Evolutionary conservation across 176 grass and related monocot genomes (phyloP).

Genomic region (Cenchrus purpureus): DNA sequence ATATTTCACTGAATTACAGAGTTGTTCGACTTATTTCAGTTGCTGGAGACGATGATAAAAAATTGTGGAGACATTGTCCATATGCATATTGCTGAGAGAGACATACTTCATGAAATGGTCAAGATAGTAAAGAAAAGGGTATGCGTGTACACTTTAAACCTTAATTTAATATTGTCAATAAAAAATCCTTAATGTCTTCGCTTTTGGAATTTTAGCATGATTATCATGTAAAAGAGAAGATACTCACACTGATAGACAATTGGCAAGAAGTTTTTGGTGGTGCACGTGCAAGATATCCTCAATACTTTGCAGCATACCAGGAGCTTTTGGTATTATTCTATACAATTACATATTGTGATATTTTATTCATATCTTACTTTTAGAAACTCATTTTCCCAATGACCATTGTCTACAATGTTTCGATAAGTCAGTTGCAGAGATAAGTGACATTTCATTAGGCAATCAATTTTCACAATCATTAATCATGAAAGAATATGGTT

Average conservation of each 20-base stretch:
- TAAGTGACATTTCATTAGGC: not conserved
- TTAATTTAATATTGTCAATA: conserved; percentile 16
- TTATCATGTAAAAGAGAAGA: conserved; percentile 86
- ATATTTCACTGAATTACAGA: conserved; percentile 31
- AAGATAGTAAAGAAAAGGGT: conserved; percentile 99
- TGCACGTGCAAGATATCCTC: conserved; percentile 72
- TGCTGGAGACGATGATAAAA: conserved; percentile 88
- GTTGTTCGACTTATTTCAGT: conserved; percentile 55
- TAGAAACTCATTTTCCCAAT: conserved; percentile 20
- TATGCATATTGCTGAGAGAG: conserved; percentile 78
- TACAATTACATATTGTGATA: conserved; percentile 12
- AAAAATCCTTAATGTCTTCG: not conserved
- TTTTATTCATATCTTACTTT: conserved; percentile 4
- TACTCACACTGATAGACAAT: conserved; percentile 77
- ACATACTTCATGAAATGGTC: conserved; percentile 86
- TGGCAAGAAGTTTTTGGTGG: conserved; percentile 98
- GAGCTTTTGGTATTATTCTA: conserved; percentile 76
- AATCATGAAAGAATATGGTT: conserved; percentile 6
- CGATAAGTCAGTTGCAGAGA: conserved; percentile 17
- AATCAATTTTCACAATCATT: conserved; percentile 7
- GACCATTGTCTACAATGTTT: conserved; percentile 22
- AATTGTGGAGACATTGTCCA: conserved; percentile 95
- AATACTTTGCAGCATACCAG: conserved; percentile 83
- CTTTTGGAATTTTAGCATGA: conserved; percentile 53
- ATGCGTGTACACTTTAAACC: conserved; percentile 34